These are phyloP conservation scores for Chlamydomonas schloesseri DNA, from an alignment of 139 green algal genomes.

Conservation along the genomic window DNA sequence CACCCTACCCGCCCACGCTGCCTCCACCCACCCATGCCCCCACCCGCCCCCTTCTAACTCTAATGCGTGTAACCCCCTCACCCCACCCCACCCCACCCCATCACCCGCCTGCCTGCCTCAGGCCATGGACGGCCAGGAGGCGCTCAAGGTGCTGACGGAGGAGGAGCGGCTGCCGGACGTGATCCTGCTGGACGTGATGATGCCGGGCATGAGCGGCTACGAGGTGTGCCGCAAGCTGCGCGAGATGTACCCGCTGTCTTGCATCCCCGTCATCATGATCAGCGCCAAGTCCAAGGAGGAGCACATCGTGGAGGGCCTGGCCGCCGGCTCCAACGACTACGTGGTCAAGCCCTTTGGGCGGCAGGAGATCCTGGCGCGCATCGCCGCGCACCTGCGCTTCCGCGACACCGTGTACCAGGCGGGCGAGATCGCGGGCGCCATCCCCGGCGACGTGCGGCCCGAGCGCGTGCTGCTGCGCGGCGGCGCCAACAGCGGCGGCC, in stretches of 20 bases:
- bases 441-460: slow-evolving; percentile 24
- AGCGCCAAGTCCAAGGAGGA: slow-evolving; percentile 75
- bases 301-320: slow-evolving; percentile 80
- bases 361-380: slow-evolving; percentile 70
- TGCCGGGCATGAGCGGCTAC: slow-evolving; percentile 82
- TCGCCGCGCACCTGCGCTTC: slow-evolving; percentile 73
- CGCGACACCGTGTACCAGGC: slow-evolving; percentile 53
- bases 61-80: no score
- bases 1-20: no score
- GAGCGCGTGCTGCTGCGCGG: slow-evolving; percentile 28
- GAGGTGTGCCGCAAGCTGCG: slow-evolving; percentile 67
- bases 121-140: slow-evolving; percentile 63
- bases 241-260: slow-evolving; percentile 62
- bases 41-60: no score
- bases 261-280: slow-evolving; percentile 83
- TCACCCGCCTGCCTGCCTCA: no score
- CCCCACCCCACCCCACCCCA: background rate
- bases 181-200: slow-evolving; percentile 86
- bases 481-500: background rate
- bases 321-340: slow-evolving; percentile 63
- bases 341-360: slow-evolving; percentile 79
- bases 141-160: slow-evolving; percentile 49
- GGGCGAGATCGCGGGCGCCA: slow-evolving; percentile 33
- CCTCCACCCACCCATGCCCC: no score
- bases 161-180: slow-evolving; percentile 57